Conservation (phyloP, 2,329 filamentous ascomycete species). For the Dothideomycetes sp. region DNA sequence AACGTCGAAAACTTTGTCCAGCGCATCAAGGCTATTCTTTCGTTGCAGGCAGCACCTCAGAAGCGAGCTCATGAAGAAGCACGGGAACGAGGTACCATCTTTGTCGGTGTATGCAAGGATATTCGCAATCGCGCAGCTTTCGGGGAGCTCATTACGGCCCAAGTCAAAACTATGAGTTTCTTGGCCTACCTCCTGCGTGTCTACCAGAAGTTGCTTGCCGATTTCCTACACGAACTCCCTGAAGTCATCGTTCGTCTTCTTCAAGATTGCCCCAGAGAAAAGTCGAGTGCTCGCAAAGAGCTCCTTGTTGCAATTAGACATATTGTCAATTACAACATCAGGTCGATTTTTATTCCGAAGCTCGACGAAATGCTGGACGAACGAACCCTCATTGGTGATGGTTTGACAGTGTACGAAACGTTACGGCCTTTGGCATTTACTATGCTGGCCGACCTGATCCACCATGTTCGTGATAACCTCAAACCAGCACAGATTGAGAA, state of each 20-base stretch:
- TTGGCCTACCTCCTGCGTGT: slow-evolving; percentile 84
- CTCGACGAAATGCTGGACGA: slow-evolving; percentile 95
- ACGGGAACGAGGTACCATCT: slow-evolving; percentile 66
- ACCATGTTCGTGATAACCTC: slow-evolving; percentile 88
- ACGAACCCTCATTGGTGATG: slow-evolving; percentile 87
- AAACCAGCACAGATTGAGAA: slow-evolving; percentile 84
- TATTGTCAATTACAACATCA: slow-evolving; percentile 98
- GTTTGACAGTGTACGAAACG: slow-evolving; percentile 90
- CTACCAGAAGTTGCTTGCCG: slow-evolving; percentile 75
- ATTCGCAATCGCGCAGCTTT: slow-evolving; percentile 93
- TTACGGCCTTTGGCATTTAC: slow-evolving; percentile 94
- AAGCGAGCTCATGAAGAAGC: slow-evolving; percentile 85
- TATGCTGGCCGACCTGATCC: slow-evolving; percentile 95
- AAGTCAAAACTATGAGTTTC: slow-evolving; percentile 99
- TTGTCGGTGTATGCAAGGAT: slow-evolving; percentile 84
- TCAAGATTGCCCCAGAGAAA: slow-evolving; percentile 89
- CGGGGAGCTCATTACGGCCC: slow-evolving; percentile 93
- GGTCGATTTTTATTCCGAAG: slow-evolving; percentile 86
- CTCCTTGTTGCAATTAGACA: slow-evolving; percentile 92
- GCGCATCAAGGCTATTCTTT: slow-evolving; percentile 80
- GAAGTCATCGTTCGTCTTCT: slow-evolving; percentile 83
- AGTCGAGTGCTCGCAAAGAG: slow-evolving; percentile 88
- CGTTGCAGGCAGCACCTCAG: slow-evolving; percentile 85
- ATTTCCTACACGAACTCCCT: slow-evolving; percentile 79
- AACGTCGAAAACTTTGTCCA: slow-evolving; percentile 92